Conservation (phyloP, 768 basidiomycete species). For the Mycena rosella region DNA sequence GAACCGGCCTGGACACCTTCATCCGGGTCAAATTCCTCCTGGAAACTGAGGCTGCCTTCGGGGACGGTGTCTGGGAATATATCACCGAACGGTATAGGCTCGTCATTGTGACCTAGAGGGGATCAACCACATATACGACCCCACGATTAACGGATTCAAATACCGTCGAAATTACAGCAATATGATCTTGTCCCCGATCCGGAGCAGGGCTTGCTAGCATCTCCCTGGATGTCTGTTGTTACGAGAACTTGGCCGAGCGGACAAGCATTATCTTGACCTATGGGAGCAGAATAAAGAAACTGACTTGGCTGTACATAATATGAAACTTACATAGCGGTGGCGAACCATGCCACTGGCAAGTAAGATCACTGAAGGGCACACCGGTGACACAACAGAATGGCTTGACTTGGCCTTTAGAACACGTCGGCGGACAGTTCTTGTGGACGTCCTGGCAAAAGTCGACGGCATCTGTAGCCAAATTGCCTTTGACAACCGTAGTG, state of each 20-base stretch:
- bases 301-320: no score
- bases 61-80: constrained; percentile 37
- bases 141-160: not conserved
- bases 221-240: constrained; percentile 42
- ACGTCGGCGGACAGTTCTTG: constrained; percentile 24
- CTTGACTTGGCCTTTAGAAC: not conserved
- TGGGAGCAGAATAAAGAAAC: no score
- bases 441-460: constrained; percentile 11
- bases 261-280: constrained; percentile 21
- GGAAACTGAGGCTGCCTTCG: constrained; percentile 34
- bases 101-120: constrained; percentile 18
- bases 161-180: constrained; percentile 34
- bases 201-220: constrained; percentile 33
- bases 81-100: constrained; percentile 34
- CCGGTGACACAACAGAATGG: constrained; percentile 18
- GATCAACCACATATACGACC: not conserved
- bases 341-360: constrained; percentile 16
- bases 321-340: constrained; percentile 38
- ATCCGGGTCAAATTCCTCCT: constrained; percentile 40
- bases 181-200: constrained; percentile 33
- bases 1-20: constrained; percentile 8
- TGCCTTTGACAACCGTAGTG: constrained; percentile 13
- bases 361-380: not conserved
- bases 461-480: not conserved
- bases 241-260: constrained; percentile 14